A percentile compares a stretch with the other conserved stretches of the same genome.
Evolutionary conservation across 129 eudicot genomes (phyloP).

Genomic region (Chrysanthemum makinoi): DNA sequence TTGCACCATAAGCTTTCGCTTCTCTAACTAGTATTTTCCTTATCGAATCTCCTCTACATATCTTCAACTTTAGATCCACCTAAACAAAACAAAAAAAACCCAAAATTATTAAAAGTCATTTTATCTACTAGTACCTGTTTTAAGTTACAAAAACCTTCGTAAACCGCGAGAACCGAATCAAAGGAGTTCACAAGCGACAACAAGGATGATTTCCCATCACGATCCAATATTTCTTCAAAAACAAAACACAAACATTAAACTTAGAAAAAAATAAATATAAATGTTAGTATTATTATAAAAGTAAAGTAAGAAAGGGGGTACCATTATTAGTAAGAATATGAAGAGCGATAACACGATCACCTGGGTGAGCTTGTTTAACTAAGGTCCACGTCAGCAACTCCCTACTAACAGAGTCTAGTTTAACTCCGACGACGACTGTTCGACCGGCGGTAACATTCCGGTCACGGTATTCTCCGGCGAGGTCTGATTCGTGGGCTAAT

Average conservation of each 20-base stretch:
- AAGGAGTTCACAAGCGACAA: conserved; percentile 69
- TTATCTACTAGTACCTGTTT: conserved; percentile 55
- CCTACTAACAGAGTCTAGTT: conserved; percentile 49
- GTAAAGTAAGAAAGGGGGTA: too few relatives aligned
- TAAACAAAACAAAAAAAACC: conserved; percentile 14
- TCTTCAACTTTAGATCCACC: conserved; percentile 88
- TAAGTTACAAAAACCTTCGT: conserved; percentile 93
- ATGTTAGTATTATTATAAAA: too few relatives aligned
- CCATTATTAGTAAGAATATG: conserved; percentile 54
- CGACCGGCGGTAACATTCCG: conserved; percentile 29
- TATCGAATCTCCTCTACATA: conserved; percentile 67
- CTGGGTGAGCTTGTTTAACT: conserved; percentile 63
- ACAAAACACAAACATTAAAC: background rate
- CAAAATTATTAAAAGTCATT: background rate
- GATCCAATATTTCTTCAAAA: conserved; percentile 40
- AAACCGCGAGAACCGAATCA: conserved; percentile 83
- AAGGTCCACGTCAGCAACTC: conserved; percentile 82
- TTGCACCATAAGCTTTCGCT: conserved; percentile 51
- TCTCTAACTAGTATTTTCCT: conserved; percentile 59
- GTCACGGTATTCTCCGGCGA: conserved; percentile 51
- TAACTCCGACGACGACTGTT: conserved; percentile 71
- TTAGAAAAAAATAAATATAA: background rate
- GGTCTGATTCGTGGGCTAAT: conserved; percentile 21
- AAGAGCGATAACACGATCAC: conserved; percentile 76
- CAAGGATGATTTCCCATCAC: conserved; percentile 34